phyloP scores from a whole-genome alignment of 257 asterid genomes.

The Phtheirospermum japonicum region DNA sequence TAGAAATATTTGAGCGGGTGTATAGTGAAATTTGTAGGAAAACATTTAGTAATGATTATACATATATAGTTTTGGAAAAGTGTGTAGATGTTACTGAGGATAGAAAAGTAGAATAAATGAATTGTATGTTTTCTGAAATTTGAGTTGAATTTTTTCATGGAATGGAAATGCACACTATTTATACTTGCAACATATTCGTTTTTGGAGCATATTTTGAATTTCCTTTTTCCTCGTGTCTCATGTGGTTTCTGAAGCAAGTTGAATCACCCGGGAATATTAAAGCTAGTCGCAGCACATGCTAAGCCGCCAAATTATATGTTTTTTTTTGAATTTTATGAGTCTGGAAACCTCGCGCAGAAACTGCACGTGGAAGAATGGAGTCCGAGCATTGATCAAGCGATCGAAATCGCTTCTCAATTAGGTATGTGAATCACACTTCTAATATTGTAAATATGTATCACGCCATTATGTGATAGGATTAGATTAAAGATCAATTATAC shows the following conservation, averaged over 20 bases:
- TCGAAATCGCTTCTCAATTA: constrained; percentile 46
- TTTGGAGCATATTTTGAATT: constrained; percentile 23
- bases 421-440: constrained; percentile 38
- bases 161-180: background rate
- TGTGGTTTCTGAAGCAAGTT: constrained; percentile 57
- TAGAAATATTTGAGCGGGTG: too few relatives aligned
- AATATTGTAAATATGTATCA: too few relatives aligned
- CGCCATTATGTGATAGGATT: background rate
- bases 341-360: constrained; percentile 70
- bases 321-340: constrained; percentile 69
- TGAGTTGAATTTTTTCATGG: constrained; percentile 8
- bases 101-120: too few relatives aligned
- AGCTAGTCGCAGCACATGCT: constrained; percentile 88
- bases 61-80: too few relatives aligned
- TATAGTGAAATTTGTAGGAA: too few relatives aligned
- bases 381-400: constrained; percentile 53
- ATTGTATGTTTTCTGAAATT: background rate
- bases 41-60: too few relatives aligned
- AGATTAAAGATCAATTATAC: background rate
- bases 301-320: constrained; percentile 88
- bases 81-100: too few relatives aligned
- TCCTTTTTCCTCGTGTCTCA: constrained; percentile 7
- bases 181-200: too few relatives aligned
- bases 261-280: constrained; percentile 78
- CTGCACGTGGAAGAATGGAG: constrained; percentile 82